phyloP scores from a whole-genome alignment of 805 yeast genomes.

The Saturnispora sekii region DNA sequence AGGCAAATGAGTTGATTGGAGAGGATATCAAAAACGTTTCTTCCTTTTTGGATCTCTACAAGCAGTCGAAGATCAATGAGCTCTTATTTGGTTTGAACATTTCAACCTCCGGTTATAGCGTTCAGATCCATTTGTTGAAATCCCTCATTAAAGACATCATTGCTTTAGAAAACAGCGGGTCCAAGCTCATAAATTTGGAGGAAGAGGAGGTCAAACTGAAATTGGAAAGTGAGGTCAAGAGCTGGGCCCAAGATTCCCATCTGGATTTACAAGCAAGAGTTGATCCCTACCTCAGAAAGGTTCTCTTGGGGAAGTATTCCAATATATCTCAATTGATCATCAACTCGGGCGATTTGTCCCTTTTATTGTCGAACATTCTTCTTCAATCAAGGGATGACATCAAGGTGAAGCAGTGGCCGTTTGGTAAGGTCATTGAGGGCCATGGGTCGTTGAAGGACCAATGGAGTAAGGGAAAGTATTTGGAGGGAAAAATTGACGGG shows the following conservation, averaged over 20 bases:
- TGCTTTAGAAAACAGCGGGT: not conserved
- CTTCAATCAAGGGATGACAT: slow-evolving; percentile 19
- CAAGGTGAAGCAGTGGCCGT: slow-evolving; percentile 19
- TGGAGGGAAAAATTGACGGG: slow-evolving; percentile 26
- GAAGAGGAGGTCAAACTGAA: slow-evolving; percentile 5
- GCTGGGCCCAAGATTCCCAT: slow-evolving; percentile 29
- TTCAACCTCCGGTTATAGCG: slow-evolving; percentile 25
- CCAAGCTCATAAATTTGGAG: not conserved
- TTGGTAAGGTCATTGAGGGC: slow-evolving; percentile 19
- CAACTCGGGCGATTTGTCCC: slow-evolving; percentile 26
- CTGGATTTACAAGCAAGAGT: slow-evolving; percentile 27
- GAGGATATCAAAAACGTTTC: slow-evolving; percentile 22
- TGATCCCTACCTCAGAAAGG: slow-evolving; percentile 22
- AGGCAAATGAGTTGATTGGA: slow-evolving; percentile 23
- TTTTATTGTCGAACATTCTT: slow-evolving; percentile 22
- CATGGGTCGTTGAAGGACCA: slow-evolving; percentile 25
- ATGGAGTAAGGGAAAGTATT: slow-evolving; percentile 19
- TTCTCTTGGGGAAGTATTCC: slow-evolving; percentile 21
- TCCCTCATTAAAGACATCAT: slow-evolving; percentile 21
- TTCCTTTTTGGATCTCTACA: slow-evolving; percentile 19
- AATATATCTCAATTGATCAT: slow-evolving; percentile 23
- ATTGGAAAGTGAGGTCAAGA: slow-evolving; percentile 17
- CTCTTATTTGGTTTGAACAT: slow-evolving; percentile 20
- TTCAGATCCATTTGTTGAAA: slow-evolving; percentile 18
- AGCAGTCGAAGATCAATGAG: slow-evolving; percentile 21